These are phyloP conservation scores for Metschnikowia hibisci DNA, from an alignment of 805 yeast species.

Conservation along the genomic window DNA sequence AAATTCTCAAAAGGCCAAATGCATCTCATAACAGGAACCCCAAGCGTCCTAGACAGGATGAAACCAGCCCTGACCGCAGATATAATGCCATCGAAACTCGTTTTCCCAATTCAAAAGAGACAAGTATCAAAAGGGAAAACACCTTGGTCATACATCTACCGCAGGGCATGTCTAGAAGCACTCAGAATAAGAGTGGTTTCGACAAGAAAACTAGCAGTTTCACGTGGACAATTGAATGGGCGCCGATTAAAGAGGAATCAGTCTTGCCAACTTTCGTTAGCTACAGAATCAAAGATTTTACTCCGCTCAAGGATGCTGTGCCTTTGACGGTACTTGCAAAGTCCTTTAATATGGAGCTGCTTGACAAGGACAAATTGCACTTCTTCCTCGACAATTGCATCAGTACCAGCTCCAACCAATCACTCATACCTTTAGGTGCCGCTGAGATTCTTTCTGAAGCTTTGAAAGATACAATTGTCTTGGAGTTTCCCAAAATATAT, in stretches of 20 bases:
- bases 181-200: slow-evolving; percentile 62
- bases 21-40: slow-evolving; percentile 9
- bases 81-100: slow-evolving; percentile 18
- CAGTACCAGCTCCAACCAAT: slow-evolving; percentile 12
- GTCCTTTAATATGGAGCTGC: slow-evolving; percentile 7
- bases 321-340: slow-evolving; percentile 35
- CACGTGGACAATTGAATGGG: slow-evolving; percentile 82
- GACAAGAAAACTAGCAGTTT: slow-evolving; percentile 58
- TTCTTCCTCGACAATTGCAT: slow-evolving; percentile 36
- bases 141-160: slow-evolving; percentile 64
- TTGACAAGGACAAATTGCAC: slow-evolving; percentile 25
- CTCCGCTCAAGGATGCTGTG: slow-evolving; percentile 33
- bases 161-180: slow-evolving; percentile 67
- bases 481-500: slow-evolving; percentile 74
- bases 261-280: slow-evolving; percentile 39
- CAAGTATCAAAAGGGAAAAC: slow-evolving; percentile 51
- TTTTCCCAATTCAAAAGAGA: slow-evolving; percentile 26
- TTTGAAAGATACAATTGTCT: slow-evolving; percentile 54
- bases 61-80: slow-evolving; percentile 21
- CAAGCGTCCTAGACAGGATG: slow-evolving; percentile 12
- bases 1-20: slow-evolving; percentile 34
- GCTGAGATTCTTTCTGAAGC: slow-evolving; percentile 42
- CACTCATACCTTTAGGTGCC: slow-evolving; percentile 36
- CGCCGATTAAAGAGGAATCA: too few species aligned
- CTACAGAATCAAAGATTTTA: slow-evolving; percentile 39